Base-by-base conservation (phyloP, 2,329 filamentous ascomycete species). In the Cladorrhinum sp. region DNA sequence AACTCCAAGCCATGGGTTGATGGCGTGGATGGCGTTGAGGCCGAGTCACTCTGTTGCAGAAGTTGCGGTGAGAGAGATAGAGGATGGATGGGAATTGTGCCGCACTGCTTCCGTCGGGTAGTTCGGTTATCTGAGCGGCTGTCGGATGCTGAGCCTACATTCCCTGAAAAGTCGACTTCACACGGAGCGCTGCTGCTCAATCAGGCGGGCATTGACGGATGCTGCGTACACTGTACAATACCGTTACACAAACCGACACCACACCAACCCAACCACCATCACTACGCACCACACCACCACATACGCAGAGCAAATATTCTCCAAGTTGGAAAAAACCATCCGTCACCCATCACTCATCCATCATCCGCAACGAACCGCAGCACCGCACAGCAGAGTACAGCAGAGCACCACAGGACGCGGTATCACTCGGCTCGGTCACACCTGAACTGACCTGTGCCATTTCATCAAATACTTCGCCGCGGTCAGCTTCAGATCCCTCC, bases 11-110 rank as follows among this genome's bases (percentile, higher is more conserved):
- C 50, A 32, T 57, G 58, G 51, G 41, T 56, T 27, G 38, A 56
- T 56, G 49, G 38, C 50, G 51, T 57, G 53, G 55, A 59, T 59
- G 54, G 61, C 55, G 52, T 62, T 55, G 58, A 48, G 50, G 56
- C 58, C 60, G 57, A 59, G 57, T 45, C 55, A 45, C 41, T 45
- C 41, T 5, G 38, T 56, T 20, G 58, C 56, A 56, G 56, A 60
- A 65, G 36, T 66, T 65, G 65, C 63, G 65, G 65, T 66, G 65
- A 65, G 64, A 41, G 41, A 18, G 16, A 45, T 7, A 45, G 41
- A 18, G 10, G 41, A 45, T 18, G 41, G 18, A 45, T 45, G 16
- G 45, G 57, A 22, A 23, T 48, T 51, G 53, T 27, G 58, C 25
- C 53, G 52, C 38, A 52, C 51, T 51, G 27, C n/a, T 57, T 53